Conservation (phyloP, 192 early-diverging fungal species). For the Coemansia biformis region DNA sequence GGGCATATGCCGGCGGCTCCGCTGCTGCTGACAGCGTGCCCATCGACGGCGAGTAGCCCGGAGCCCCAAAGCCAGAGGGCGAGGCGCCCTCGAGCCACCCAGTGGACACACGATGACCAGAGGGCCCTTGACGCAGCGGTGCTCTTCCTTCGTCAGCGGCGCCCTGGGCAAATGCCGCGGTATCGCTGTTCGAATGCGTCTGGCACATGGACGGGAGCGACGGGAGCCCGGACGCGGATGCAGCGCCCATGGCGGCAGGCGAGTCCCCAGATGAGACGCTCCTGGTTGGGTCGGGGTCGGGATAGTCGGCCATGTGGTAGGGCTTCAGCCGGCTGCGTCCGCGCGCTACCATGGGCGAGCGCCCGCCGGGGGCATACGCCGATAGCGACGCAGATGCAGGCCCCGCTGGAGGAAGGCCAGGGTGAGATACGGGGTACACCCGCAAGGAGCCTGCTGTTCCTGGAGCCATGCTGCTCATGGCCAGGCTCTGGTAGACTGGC, state of each 20-base stretch:
- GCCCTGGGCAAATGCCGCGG: slow-evolving; percentile 7
- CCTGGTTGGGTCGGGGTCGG: slow-evolving; percentile 13
- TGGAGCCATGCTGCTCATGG: slow-evolving; percentile 6
- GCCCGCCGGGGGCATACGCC: slow-evolving; percentile 13
- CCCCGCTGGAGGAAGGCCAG: slow-evolving; percentile 35
- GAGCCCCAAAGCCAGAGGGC: slow-evolving; percentile 6
- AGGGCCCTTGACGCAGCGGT: slow-evolving; percentile 11
- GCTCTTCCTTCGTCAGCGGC: slow-evolving; percentile 5
- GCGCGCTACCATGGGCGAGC: slow-evolving; percentile 24
- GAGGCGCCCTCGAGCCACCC: slow-evolving; percentile 10
- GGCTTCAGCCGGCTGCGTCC: slow-evolving; percentile 28
- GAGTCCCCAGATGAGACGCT: slow-evolving; percentile 19
- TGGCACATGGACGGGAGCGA: slow-evolving; percentile 14
- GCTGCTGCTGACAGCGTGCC: too few species aligned
- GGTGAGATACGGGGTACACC: slow-evolving; percentile 35
- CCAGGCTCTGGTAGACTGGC: slow-evolving; percentile 18
- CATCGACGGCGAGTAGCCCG: not conserved
- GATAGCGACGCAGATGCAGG: slow-evolving; percentile 26
- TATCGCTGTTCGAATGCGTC: slow-evolving; percentile 18
- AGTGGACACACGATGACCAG: slow-evolving; percentile 1
- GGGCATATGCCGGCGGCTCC: too few species aligned
- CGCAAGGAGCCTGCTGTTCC: slow-evolving; percentile 7
- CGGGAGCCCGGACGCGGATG: not conserved
- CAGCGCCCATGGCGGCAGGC: slow-evolving; percentile 7
- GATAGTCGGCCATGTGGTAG: slow-evolving; percentile 31